Evolutionary conservation across 495 filamentous ascomycete genomes (phyloP), one percentile per base, ranked within the genome.

Genomic region (Aspergillus steynii): DNA sequence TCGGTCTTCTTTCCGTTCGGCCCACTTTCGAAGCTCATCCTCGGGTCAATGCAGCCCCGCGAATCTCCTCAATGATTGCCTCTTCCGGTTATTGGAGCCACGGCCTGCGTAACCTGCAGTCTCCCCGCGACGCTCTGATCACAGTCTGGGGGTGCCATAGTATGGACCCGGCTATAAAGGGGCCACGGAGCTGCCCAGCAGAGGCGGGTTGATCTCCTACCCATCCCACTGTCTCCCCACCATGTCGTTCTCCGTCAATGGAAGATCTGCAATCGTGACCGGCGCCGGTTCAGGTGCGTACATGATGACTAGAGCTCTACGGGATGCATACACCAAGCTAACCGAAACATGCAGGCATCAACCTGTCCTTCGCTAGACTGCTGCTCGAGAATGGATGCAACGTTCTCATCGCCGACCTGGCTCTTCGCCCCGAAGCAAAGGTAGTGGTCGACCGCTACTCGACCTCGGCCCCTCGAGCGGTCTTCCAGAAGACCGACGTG

Each of bases 261-360:
- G 85, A 51, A 86, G 85, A 73, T 80, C 80, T 46, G 88, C 88
- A n/a, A 85, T 91, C 57, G 74, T 90, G 26, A 91, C 88, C 29
- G 88, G 88, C 6, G 87, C 85, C 47, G 88, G 88, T 57, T 90
- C 87, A 56, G 88, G 88, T 87, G 75, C 56, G 73, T 69, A 25
- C 14, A 34, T 1, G 27, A 26, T n/a, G 8, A 29, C 20, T 48
- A 27, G 25, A 27, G 14, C 15, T 15, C 20, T 55, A 47, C 20
- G 27, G 4, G 7, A 50, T 26, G 20, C 29, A 37, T 29, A 28
- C 10, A 29, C 29, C 32, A 32, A 32, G 32, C 56, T 63, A 63
- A 67, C 6, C 10, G 25, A 32, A 9, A 4, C 29, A 15, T 55
- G 15, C 53, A 75, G 74, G 75, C 46, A 80, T 78, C 60, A 88